A percentile compares a stretch with the other conserved stretches of the same genome.
phyloP scores from a whole-genome alignment of 768 basidiomycete species.

The Agaricus sinodeliciosus region DNA sequence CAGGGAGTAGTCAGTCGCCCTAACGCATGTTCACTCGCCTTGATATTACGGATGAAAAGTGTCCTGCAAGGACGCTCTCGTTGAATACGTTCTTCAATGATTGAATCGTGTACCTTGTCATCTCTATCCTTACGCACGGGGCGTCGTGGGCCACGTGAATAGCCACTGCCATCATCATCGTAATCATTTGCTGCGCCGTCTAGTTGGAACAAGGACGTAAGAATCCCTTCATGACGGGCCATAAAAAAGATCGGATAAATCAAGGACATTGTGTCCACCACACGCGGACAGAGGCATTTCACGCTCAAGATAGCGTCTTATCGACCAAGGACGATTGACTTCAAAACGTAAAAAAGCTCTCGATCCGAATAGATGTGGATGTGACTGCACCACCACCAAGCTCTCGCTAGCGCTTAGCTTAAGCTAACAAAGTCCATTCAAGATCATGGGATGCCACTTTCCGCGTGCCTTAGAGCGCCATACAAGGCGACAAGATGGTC shows the following conservation, averaged over 20 bases:
- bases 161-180: conserved; percentile 44
- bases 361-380: conserved; percentile 4
- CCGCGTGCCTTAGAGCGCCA: conserved; percentile 48
- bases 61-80: conserved; percentile 94
- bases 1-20: background rate
- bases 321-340: conserved; percentile 12
- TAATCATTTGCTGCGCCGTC: conserved; percentile 55
- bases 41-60: conserved; percentile 95
- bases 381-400: conserved; percentile 19
- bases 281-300: conserved; percentile 29
- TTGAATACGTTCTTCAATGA: conserved; percentile 91
- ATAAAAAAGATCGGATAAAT: conserved; percentile 32
- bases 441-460: conserved; percentile 25
- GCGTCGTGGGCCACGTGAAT: conserved; percentile 34
- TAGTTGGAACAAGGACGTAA: conserved; percentile 50
- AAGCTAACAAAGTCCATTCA: conserved; percentile 31
- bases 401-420: conserved; percentile 42
- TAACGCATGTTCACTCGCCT: conserved; percentile 53
- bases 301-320: conserved; percentile 24
- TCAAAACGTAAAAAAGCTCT: conserved; percentile 12
- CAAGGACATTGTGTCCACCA: conserved; percentile 40
- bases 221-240: conserved; percentile 32
- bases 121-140: conserved; percentile 68
- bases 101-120: conserved; percentile 85
- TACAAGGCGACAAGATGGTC: conserved; percentile 19